A percentile compares a stretch with the other conserved stretches of the same genome.
Conservation (phyloP, 176 grass and related monocot species). For the Canna indica region DNA sequence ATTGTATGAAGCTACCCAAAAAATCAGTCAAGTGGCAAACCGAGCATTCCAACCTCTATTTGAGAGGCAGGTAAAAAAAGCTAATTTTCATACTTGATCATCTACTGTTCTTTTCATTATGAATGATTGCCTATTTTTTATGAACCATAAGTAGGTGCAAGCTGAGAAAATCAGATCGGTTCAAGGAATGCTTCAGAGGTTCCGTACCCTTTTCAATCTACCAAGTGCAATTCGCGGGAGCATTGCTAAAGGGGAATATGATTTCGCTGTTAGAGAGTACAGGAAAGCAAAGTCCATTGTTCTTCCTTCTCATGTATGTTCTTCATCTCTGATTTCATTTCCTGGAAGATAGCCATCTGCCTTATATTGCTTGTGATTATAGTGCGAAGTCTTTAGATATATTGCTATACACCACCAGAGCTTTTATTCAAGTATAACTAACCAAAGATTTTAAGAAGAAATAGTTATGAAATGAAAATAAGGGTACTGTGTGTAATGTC, state of each 20-base stretch:
- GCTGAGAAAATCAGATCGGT: conserved; percentile 99
- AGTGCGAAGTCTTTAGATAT: not conserved
- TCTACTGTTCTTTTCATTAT: not conserved
- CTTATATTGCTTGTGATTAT: not conserved
- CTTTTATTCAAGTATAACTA: not conserved
- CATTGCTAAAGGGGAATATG: conserved; percentile 96
- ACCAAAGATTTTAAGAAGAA: not conserved
- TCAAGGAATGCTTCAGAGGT: conserved; percentile 99
- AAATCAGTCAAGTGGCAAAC: conserved; percentile 70
- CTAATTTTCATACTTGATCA: conserved; percentile 8
- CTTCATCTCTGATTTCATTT: not conserved
- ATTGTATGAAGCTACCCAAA: conserved; percentile 80
- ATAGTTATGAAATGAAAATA: not conserved
- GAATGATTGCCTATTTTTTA: conserved; percentile 14
- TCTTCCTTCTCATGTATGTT: conserved; percentile 93
- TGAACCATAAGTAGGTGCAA: conserved; percentile 56
- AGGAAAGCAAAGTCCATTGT: conserved; percentile 99
- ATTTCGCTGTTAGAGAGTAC: conserved; percentile 99
- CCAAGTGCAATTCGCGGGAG: conserved; percentile 89
- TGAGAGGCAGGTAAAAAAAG: conserved; percentile 87
- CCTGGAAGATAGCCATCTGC: not conserved
- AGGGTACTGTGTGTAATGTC: not conserved
- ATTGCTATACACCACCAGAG: not conserved
- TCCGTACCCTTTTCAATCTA: conserved; percentile 89
- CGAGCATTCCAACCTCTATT: conserved; percentile 92